Percentiles rank a stretch among this genome's conserved stretches.
phyloP scores from a whole-genome alignment of 331 rosid genomes.

The Dryas integrifolia region DNA sequence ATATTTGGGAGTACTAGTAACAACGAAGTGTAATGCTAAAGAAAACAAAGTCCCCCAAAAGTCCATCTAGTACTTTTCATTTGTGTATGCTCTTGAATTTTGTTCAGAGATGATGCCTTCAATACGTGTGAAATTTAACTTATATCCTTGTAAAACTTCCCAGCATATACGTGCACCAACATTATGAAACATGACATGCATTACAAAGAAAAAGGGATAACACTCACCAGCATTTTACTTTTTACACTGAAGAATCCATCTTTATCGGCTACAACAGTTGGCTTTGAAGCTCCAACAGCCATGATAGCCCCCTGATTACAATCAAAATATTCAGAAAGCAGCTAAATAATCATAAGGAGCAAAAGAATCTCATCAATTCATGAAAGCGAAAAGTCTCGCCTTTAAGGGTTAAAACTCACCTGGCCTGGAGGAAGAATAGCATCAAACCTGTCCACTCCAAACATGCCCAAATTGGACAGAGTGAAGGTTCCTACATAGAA shows the following conservation, averaged over 20 bases:
- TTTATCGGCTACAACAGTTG: constrained; percentile 62
- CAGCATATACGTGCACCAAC: background rate
- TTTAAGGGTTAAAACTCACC: constrained; percentile 37
- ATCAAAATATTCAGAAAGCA: constrained; percentile 24
- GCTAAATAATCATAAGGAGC: constrained; percentile 9
- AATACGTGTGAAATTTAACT: background rate
- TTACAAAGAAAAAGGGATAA: background rate
- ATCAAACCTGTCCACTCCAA: constrained; percentile 89
- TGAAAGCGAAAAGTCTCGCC: background rate
- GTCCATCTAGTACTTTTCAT: background rate
- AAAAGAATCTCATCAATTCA: constrained; percentile 10
- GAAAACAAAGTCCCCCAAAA: background rate
- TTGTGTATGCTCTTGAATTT: background rate
- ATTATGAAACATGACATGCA: background rate
- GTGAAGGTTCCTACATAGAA: constrained; percentile 81
- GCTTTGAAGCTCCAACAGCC: constrained; percentile 98
- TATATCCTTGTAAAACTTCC: background rate
- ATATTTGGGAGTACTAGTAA: background rate
- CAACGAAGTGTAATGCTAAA: background rate
- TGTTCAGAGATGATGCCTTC: background rate
- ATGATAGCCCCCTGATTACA: constrained; percentile 82
- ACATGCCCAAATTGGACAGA: constrained; percentile 92
- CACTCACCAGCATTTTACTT: constrained; percentile 88
- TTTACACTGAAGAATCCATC: constrained; percentile 89
- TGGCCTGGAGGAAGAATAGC: constrained; percentile 99